Evolutionary conservation across 1,284 basidiomycete species (phyloP), one percentile per base, ranked within the genome.

Genomic region (Cutaneotrichosporon cyanovorans): DNA sequence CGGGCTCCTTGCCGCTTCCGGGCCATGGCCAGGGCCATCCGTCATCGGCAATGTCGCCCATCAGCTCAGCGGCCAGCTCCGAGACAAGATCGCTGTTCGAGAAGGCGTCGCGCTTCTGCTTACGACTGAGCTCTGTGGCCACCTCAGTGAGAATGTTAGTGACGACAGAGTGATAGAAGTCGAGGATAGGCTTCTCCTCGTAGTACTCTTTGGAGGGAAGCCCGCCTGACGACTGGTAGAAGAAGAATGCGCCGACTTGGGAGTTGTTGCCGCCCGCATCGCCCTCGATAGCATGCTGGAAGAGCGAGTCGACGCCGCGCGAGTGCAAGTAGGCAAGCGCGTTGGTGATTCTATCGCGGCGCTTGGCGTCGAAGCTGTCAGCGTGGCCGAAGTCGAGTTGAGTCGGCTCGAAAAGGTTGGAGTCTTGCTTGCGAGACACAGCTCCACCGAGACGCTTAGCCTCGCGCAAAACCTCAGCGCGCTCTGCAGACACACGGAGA

Each of bases 161-260:
- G 20, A 93, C 73, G 15, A 87, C 81, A 36, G 75, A 74, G 53
- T 78, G 75, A 71, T 96, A 96, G 11, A 86, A 71, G 20, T 80
- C 76, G 19, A 82, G 68, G 38, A 88, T 79, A 0, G 76, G 74
- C 45, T 82, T 74, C 52, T 97, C 92, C 40, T 85, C 78, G 67
- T 90, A 97, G 69, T 97, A 96, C 73, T 92, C 87, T 82, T 92
- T 90, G 35, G 90, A 82, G 1, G 92, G 92, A 12, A 97, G 80
- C 25, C 90, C 88, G 7, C 96, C 76, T 10, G 75, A 78, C 7
- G 85, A 80, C 63, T 97, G 92, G 56, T 78, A 82, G 62, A 97
- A 81, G 83, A 84, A 90, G 15, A 92, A 76, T 0, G 81, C 80
- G 79, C 93, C 89, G 37, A 78, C 72, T 58, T 91, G 85, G 0